phyloP scores from a whole-genome alignment of 2,329 filamentous ascomycete species.

The Zalaria sp. region DNA sequence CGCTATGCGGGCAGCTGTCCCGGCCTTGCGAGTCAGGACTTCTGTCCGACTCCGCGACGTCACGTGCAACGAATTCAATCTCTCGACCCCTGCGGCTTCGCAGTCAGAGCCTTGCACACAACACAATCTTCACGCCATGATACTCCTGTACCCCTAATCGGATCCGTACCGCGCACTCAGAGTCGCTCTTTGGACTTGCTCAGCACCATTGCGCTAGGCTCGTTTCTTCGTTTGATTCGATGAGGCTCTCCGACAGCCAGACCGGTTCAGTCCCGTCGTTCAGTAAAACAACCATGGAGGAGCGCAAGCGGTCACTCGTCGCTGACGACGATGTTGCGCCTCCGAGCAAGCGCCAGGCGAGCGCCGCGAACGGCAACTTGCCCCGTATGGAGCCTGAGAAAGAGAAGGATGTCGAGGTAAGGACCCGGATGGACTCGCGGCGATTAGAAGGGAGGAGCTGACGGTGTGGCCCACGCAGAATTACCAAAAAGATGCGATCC shows the following conservation, averaged over 20 bases:
- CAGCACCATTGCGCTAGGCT: no score
- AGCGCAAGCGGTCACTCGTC: conserved; percentile 89
- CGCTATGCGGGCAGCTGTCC: no score
- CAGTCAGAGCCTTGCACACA: no score
- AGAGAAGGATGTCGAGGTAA: conserved; percentile 60
- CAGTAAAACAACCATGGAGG: conserved; percentile 91
- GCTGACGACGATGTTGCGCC: conserved; percentile 74
- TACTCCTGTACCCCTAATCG: no score
- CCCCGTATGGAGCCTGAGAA: conserved; percentile 48
- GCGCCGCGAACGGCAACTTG: conserved; percentile 58
- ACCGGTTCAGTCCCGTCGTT: conserved; percentile 62
- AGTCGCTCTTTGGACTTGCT: no score
- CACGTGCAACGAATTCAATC: no score
- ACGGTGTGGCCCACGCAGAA: conserved; percentile 38
- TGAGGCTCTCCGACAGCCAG: conserved; percentile 70
- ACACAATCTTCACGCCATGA: no score
- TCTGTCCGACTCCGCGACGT: no score
- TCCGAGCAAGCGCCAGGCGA: conserved; percentile 79
- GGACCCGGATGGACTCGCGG: conserved; percentile 27
- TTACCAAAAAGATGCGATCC: conserved; percentile 91
- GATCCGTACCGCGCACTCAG: no score
- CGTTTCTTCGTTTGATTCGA: conserved; percentile 41
- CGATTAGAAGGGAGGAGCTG: no score
- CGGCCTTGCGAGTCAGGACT: no score
- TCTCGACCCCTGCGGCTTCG: no score